Conservation (phyloP, 192 early-diverging fungal species). For the Phlyctochytrium bullatum region DNA sequence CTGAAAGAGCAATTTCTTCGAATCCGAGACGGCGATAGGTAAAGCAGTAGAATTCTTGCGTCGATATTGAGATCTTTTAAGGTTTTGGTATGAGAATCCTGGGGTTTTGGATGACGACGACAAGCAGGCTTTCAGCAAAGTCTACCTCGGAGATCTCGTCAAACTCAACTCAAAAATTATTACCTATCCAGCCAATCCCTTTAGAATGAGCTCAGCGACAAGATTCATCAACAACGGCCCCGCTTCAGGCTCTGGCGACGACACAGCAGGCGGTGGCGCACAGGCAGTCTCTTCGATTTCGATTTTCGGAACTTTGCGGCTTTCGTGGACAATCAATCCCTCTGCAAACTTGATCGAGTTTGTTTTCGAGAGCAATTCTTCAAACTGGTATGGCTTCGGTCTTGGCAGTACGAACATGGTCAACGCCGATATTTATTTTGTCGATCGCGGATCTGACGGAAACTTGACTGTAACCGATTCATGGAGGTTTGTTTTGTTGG, state of each 20-base stretch:
- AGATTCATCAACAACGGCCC: too few relatives aligned
- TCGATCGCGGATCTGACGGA: conserved; percentile 3
- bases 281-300: neutral
- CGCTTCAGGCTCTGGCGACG: neutral
- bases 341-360: conserved; percentile 13
- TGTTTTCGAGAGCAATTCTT: conserved; percentile 31
- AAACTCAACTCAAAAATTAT: conserved; percentile 39
- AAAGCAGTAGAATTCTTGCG: neutral
- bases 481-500: conserved; percentile 21
- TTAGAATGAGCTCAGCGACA: conserved; percentile 8
- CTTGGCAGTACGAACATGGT: conserved; percentile 36
- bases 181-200: conserved; percentile 35
- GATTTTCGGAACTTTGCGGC: conserved; percentile 20
- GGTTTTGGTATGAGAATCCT: conserved; percentile 49
- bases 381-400: conserved; percentile 45
- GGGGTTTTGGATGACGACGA: conserved; percentile 47
- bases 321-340: conserved; percentile 22
- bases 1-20: conserved; percentile 44
- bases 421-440: conserved; percentile 33
- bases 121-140: conserved; percentile 13
- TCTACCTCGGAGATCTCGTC: conserved; percentile 33
- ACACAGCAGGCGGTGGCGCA: neutral
- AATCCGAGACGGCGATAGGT: conserved; percentile 44
- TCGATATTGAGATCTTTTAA: neutral
- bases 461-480: conserved; percentile 30